Evolutionary conservation across 306 rosid species (phyloP).

Genomic region (Oxytropis ochrocephala): DNA sequence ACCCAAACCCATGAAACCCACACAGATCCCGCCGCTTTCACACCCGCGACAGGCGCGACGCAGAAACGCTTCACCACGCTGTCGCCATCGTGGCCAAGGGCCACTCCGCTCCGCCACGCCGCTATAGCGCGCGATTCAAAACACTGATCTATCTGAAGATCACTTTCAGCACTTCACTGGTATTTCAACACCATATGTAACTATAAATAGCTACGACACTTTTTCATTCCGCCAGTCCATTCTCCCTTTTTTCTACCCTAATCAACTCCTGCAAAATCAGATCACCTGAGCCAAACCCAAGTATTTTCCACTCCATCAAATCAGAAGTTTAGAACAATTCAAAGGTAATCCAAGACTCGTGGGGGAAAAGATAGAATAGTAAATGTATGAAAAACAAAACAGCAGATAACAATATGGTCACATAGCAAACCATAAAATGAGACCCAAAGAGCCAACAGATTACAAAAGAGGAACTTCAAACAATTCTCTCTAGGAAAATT

Average conservation of each 20-base stretch:
- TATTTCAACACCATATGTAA: not conserved
- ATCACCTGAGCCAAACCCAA: not conserved
- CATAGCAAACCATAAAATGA: conserved; percentile 7
- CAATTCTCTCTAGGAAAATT: not conserved
- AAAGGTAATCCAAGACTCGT: not conserved
- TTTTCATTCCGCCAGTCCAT: not conserved
- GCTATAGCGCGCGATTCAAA: no score
- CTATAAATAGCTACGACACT: not conserved
- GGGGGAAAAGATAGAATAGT: not conserved
- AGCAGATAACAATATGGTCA: not conserved
- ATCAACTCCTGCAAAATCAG: conserved; percentile 1
- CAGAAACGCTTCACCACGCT: no score
- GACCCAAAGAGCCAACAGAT: not conserved
- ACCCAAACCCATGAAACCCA: no score
- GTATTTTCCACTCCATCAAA: conserved; percentile 8
- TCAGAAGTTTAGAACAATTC: not conserved
- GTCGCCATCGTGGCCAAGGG: no score
- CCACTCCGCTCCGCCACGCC: no score
- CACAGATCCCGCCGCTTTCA: no score
- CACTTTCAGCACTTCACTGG: not conserved
- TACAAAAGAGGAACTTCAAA: conserved; percentile 7
- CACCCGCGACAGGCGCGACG: no score
- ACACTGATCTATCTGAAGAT: not conserved
- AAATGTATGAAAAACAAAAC: not conserved
- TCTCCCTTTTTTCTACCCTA: conserved; percentile 1